A percentile compares a stretch with the other conserved stretches of the same genome.
Conservation (phyloP, 2,329 filamentous ascomycete genomes). For the Sporothrix dimorphospora region DNA sequence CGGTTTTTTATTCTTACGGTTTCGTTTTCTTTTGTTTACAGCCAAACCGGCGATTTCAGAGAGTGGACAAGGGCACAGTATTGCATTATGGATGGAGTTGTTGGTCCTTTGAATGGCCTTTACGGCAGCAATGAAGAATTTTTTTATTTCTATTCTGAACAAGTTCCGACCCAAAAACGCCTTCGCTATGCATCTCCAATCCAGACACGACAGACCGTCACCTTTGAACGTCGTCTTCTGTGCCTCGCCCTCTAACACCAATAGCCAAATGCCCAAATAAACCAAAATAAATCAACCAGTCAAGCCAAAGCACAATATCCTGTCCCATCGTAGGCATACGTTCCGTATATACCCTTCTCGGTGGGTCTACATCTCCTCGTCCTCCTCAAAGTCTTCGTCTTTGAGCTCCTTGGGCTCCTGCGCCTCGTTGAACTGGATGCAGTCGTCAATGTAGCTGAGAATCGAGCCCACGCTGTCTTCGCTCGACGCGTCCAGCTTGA, state of each 20-base stretch:
- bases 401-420: slow-evolving; percentile 86
- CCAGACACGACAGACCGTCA: neutral
- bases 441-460: slow-evolving; percentile 90
- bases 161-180: slow-evolving; percentile 40
- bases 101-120: slow-evolving; percentile 23
- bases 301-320: neutral
- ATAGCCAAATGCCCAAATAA: neutral
- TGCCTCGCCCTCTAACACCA: neutral
- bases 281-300: neutral
- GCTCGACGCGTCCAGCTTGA: slow-evolving; percentile 85
- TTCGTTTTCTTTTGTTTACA: neutral
- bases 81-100: slow-evolving; percentile 12
- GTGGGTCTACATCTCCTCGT: slow-evolving; percentile 35
- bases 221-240: neutral
- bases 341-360: neutral
- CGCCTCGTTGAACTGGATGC: slow-evolving; percentile 89
- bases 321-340: neutral
- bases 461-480: slow-evolving; percentile 88
- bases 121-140: neutral
- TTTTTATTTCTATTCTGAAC: neutral
- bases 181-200: slow-evolving; percentile 47
- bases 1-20: neutral
- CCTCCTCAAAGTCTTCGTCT: slow-evolving; percentile 62
- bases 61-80: neutral
- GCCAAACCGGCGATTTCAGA: neutral